Percentiles rank a stretch among this genome's conserved stretches.
These are phyloP conservation scores for Stereum hirsutum DNA, from an alignment of 1,284 basidiomycete species.

Conservation along the genomic window DNA sequence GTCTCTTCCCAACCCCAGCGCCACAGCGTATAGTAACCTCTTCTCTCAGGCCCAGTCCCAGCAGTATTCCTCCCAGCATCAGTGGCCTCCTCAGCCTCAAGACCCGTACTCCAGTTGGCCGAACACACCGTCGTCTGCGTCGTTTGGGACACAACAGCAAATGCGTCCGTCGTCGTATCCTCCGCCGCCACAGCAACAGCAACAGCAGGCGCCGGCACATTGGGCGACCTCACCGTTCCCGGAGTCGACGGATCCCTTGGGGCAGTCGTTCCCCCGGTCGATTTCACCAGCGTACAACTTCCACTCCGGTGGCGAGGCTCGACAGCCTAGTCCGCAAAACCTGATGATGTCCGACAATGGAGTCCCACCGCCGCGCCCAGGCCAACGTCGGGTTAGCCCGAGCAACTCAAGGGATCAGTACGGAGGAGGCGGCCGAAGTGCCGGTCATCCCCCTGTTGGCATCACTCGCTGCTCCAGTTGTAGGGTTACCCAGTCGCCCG, in stretches of 20 bases:
- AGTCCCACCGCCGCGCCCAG: constrained; percentile 57
- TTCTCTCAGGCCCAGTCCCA: constrained; percentile 25
- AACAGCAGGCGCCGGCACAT: neutral
- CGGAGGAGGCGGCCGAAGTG: constrained; percentile 20
- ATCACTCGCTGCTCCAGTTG: constrained; percentile 76
- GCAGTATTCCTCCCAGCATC: constrained; percentile 34
- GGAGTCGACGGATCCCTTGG: constrained; percentile 18
- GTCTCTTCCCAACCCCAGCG: constrained; percentile 34
- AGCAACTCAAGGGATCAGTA: constrained; percentile 20
- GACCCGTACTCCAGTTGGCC: constrained; percentile 30
- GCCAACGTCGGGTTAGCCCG: constrained; percentile 38
- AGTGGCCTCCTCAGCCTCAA: constrained; percentile 33
- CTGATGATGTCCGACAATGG: constrained; percentile 25
- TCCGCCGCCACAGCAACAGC: constrained; percentile 17
- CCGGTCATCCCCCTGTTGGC: constrained; percentile 62
- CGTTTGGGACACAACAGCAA: constrained; percentile 11
- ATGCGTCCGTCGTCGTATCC: constrained; percentile 39
- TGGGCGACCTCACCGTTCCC: constrained; percentile 3
- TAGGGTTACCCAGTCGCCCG: constrained; percentile 78
- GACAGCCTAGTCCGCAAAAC: constrained; percentile 7
- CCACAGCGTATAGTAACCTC: constrained; percentile 23
- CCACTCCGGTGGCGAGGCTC: neutral
- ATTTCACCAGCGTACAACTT: constrained; percentile 11
- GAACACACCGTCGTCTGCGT: constrained; percentile 22
- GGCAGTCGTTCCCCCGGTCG: constrained; percentile 14